Percentiles rank a stretch among this genome's conserved stretches.
Conservation (phyloP, 2,329 filamentous ascomycete species). For the Pseudocercospora eumusae region DNA sequence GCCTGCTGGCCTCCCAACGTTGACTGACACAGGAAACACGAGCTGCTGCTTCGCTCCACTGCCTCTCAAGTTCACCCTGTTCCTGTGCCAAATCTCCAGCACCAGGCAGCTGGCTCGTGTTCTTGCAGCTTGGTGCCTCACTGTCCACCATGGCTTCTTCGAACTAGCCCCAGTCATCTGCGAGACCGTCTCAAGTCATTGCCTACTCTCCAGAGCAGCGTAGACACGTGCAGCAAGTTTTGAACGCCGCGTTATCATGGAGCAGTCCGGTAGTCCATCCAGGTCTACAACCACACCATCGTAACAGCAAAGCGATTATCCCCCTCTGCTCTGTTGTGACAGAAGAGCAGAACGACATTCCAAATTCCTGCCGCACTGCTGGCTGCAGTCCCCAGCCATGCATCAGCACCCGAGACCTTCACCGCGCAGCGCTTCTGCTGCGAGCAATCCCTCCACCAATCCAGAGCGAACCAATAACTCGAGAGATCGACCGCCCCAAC, state of each 20-base stretch:
- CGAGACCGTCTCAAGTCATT: slow-evolving; percentile 14
- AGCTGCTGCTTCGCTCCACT: slow-evolving; percentile 14
- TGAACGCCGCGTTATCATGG: slow-evolving; percentile 30
- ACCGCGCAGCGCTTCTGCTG: slow-evolving; percentile 71
- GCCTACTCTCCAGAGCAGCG: slow-evolving; percentile 9
- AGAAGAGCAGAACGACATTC: neutral
- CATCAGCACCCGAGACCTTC: slow-evolving; percentile 84
- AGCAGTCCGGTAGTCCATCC: slow-evolving; percentile 24
- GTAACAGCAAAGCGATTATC: slow-evolving; percentile 19
- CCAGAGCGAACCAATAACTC: slow-evolving; percentile 70
- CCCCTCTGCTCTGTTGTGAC: neutral
- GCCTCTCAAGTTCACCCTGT: slow-evolving; percentile 12
- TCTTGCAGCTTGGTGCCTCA: slow-evolving; percentile 26
- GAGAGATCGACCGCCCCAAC: slow-evolving; percentile 61
- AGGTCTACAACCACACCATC: slow-evolving; percentile 21
- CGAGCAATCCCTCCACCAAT: slow-evolving; percentile 70
- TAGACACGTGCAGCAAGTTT: slow-evolving; percentile 19
- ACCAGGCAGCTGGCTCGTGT: slow-evolving; percentile 26
- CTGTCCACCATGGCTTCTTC: slow-evolving; percentile 24
- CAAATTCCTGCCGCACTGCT: neutral
- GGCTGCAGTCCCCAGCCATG: slow-evolving; percentile 55
- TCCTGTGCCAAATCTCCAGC: slow-evolving; percentile 15
- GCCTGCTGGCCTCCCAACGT: slow-evolving; percentile 12
- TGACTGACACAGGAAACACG: slow-evolving; percentile 10
- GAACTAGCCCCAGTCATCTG: slow-evolving; percentile 24